A percentile compares a stretch with the other conserved stretches of the same genome.
phyloP scores from a whole-genome alignment of 225 moss, liverwort and hornwort species.

The Thuidium tamariscinum region DNA sequence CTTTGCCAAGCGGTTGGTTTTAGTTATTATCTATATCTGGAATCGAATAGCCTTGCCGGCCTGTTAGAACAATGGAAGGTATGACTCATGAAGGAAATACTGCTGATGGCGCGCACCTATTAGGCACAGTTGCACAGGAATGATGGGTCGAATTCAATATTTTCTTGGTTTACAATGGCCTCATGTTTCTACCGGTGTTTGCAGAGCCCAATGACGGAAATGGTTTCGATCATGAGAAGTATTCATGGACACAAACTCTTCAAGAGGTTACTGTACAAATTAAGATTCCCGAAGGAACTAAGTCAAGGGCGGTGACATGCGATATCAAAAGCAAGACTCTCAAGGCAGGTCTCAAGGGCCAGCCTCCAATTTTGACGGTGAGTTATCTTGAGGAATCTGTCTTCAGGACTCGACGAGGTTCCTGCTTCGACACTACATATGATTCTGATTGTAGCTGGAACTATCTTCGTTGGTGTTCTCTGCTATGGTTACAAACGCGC shows the following conservation, averaged over 20 bases:
- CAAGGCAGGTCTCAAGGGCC: constrained; percentile 90
- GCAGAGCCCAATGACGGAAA: constrained; percentile 80
- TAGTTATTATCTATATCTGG: not conserved
- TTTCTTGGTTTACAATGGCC: not conserved
- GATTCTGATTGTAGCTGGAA: not conserved
- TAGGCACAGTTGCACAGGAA: not conserved
- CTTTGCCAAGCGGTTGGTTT: not conserved
- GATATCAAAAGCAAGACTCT: constrained; percentile 77
- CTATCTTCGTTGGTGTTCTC: not conserved
- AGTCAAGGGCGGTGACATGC: constrained; percentile 54
- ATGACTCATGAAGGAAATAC: not conserved
- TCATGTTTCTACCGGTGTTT: not conserved
- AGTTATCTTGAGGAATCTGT: not conserved
- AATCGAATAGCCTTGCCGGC: not conserved
- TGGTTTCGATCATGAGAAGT: constrained; percentile 62
- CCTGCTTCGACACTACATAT: not conserved
- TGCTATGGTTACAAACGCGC: not conserved
- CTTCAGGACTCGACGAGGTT: not conserved
- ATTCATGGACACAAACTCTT: constrained; percentile 86
- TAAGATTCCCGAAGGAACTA: constrained; percentile 69
- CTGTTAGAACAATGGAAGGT: not conserved
- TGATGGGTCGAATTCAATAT: not conserved
- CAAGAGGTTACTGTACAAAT: constrained; percentile 79
- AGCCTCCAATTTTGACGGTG: constrained; percentile 62
- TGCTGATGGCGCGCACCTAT: not conserved